These are phyloP conservation scores for Monosporozyma aquatica DNA, from an alignment of 805 yeast species.

Conservation along the genomic window DNA sequence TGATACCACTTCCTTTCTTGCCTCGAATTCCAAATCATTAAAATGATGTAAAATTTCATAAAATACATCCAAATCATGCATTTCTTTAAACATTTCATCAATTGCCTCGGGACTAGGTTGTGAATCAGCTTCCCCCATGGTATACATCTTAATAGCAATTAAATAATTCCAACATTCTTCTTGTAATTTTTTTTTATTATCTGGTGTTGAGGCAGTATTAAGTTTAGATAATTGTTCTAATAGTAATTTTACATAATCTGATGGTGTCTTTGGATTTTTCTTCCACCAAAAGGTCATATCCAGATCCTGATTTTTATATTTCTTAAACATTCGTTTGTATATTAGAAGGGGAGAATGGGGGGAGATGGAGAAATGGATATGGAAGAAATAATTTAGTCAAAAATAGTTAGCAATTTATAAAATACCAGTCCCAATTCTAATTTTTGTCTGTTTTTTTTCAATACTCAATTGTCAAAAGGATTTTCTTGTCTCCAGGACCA, in stretches of 20 bases:
- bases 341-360: too few relatives aligned
- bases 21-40: constrained; percentile 73
- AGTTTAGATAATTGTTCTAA: constrained; percentile 64
- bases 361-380: too few relatives aligned
- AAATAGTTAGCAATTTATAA: too few relatives aligned
- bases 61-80: constrained; percentile 62
- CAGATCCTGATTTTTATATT: constrained; percentile 24
- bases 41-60: constrained; percentile 51
- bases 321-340: constrained; percentile 24
- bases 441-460: too few relatives aligned
- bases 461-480: too few relatives aligned
- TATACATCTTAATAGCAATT: constrained; percentile 51
- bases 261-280: constrained; percentile 82
- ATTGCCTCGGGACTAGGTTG: constrained; percentile 60
- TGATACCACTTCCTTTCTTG: constrained; percentile 71
- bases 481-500: too few relatives aligned
- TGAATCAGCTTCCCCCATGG: constrained; percentile 52
- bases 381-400: too few relatives aligned
- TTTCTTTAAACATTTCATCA: constrained; percentile 68
- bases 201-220: constrained; percentile 32
- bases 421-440: too few relatives aligned
- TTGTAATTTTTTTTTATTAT: constrained; percentile 39
- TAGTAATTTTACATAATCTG: constrained; percentile 67
- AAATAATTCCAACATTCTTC: constrained; percentile 68
- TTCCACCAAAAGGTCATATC: constrained; percentile 85